Conservation (phyloP, 78 protist genomes). For the Creolimax fragrantissima region DNA sequence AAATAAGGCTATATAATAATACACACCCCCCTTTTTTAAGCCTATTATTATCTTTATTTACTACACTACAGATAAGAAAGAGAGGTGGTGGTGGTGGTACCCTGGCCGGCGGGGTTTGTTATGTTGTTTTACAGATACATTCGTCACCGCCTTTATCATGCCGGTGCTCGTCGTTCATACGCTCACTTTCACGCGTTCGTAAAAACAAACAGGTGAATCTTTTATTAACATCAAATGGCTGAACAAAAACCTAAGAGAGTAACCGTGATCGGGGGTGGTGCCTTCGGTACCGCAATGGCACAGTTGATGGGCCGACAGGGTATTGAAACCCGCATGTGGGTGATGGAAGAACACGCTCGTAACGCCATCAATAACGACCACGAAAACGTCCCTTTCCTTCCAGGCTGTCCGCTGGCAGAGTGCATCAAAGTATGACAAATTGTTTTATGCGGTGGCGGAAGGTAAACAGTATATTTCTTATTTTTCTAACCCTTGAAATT, state of each 20-base stretch:
- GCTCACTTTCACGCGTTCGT: too few species aligned
- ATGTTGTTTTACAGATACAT: too few species aligned
- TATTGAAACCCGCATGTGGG: not conserved
- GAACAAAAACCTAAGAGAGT: not conserved
- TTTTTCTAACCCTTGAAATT: not conserved
- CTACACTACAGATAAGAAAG: too few species aligned
- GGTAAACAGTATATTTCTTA: not conserved
- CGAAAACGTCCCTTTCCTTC: constrained; percentile 1
- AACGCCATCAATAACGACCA: constrained; percentile 1
- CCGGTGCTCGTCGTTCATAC: too few species aligned
- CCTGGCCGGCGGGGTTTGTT: too few species aligned
- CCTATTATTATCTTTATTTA: too few species aligned
- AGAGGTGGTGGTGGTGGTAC: too few species aligned
- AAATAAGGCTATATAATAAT: too few species aligned
- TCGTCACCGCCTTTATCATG: too few species aligned
- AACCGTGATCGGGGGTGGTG: constrained; percentile 23
- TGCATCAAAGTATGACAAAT: not conserved
- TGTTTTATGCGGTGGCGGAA: not conserved
- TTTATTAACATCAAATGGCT: too few species aligned
- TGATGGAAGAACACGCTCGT: constrained; percentile 5
- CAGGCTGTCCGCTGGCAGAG: not conserved
- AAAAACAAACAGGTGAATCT: not conserved
- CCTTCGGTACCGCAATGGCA: constrained; percentile 21
- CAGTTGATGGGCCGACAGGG: constrained; percentile 9
- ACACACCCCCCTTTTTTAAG: too few species aligned